phyloP scores from a whole-genome alignment of 352 stramenopile species.

The Pythium insidiosum region DNA sequence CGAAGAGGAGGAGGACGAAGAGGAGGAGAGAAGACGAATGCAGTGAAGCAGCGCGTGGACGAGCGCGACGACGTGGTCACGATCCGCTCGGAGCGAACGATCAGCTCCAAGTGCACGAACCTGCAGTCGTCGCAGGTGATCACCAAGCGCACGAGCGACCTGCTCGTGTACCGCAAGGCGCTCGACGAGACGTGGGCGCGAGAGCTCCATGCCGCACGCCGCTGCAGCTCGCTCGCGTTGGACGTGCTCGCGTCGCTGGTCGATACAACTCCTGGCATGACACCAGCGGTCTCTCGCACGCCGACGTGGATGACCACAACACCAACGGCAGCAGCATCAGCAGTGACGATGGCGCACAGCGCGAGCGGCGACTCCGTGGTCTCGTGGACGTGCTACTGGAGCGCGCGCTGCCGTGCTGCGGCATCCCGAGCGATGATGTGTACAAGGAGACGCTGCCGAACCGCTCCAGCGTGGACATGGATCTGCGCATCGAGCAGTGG shows the following conservation, averaged over 20 bases:
- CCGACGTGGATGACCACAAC: not conserved
- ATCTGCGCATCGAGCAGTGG: slow-evolving; percentile 78
- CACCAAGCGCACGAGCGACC: slow-evolving; percentile 38
- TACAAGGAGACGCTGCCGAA: slow-evolving; percentile 83
- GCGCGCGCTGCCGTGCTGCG: slow-evolving; percentile 65
- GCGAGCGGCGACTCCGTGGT: slow-evolving; percentile 42
- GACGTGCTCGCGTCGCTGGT: slow-evolving; percentile 47
- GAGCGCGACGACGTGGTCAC: slow-evolving; percentile 15
- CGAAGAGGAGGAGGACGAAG: no score
- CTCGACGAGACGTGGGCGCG: slow-evolving; percentile 59
- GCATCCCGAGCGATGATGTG: slow-evolving; percentile 60
- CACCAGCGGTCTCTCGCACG: no score
- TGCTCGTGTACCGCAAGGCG: slow-evolving; percentile 61
- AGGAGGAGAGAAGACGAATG: no score
- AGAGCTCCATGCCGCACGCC: slow-evolving; percentile 53
- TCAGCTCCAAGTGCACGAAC: slow-evolving; percentile 79
- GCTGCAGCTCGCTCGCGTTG: slow-evolving; percentile 46
- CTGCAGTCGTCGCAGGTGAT: slow-evolving; percentile 71
- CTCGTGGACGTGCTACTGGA: slow-evolving; percentile 70
- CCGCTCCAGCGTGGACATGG: slow-evolving; percentile 73
- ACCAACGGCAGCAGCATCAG: no score
- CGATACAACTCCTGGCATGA: no score
- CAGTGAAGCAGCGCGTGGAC: no score
- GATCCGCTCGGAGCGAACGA: slow-evolving; percentile 67
- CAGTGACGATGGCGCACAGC: slow-evolving; percentile 26